Evolutionary conservation across 495 filamentous ascomycete species (phyloP), one percentile per base, ranked within the genome.

Genomic region (Penicillium salamii): DNA sequence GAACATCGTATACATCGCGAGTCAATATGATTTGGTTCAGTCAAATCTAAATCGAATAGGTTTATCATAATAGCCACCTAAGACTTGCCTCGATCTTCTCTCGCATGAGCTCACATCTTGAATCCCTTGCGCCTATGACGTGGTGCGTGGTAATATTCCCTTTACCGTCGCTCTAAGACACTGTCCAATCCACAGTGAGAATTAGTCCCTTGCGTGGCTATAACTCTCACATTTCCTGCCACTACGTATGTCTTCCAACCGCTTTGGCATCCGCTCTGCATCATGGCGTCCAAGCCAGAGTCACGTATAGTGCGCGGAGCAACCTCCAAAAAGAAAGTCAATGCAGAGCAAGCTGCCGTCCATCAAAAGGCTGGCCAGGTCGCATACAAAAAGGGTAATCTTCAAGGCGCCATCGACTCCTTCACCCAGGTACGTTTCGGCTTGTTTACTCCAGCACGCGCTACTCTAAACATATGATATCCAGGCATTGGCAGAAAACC

Each of bases 331-430:
- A 48, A 40, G 18, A 41, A 32, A 9, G 29, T n/a, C 5, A 29
- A 40, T 36, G 32, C 42, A 28, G 50, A 17, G 21, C 5, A 41
- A 45, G 45, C 42, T 5, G 58, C 53, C 2, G 42, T 35, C 18
- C 52, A 64, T 19, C 65, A 73, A 21, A 50, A 57, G 31, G 61
- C 61, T 29, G 75, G 72, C 42, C 75, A 75, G 48, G 59, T 65
- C 33, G 53, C 71, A 33, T 78, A 72, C 50, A 62, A 66, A 15
- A 53, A 66, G 33, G 66, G 72, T 37, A 61, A 71, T 32, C 75
- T 71, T 41, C 48, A 67, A 41, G 65, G 55, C 5, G 74, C 76
- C 11, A 43, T 78, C 28, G 50, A 65, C 33, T 71, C 63, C 39
- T 75, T 79, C 49, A 66, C 60, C 7, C 55, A 74, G 57, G 76